A percentile compares a stretch with the other conserved stretches of the same genome.
Evolutionary conservation across 208 protist genomes (phyloP).

Genomic region (Trypanosoma avium): DNA sequence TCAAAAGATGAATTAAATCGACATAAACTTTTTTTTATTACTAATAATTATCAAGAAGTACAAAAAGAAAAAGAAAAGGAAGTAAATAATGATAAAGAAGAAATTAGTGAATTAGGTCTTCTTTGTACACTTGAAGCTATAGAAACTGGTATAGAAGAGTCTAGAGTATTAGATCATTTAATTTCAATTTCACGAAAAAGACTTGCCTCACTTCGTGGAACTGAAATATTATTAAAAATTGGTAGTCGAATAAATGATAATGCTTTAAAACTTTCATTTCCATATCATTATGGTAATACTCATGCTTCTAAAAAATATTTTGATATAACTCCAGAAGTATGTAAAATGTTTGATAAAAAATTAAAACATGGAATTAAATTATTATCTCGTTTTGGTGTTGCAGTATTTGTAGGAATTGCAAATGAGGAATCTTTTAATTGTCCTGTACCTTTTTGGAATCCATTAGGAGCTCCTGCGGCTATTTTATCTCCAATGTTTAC

Average conservation of each 20-base stretch:
- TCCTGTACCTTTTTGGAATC: conserved; percentile 70
- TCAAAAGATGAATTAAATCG: conserved; percentile 30
- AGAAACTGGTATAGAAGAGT: conserved; percentile 15
- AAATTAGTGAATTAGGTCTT: conserved; percentile 34
- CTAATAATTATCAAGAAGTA: no score
- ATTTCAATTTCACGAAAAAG: conserved; percentile 52
- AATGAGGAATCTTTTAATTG: conserved; percentile 26
- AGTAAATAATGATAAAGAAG: neutral
- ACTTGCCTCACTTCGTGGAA: conserved; percentile 53
- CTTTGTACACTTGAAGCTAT: conserved; percentile 64
- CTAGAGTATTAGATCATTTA: conserved; percentile 41
- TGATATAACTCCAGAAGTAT: conserved; percentile 60
- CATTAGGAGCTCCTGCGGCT: conserved; percentile 64
- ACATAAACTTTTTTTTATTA: conserved; percentile 35
- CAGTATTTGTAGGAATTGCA: conserved; percentile 64
- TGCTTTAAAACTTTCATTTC: conserved; percentile 65
- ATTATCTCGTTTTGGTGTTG: conserved; percentile 74
- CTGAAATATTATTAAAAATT: conserved; percentile 35
- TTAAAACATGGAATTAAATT: conserved; percentile 67
- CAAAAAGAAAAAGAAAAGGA: no score
- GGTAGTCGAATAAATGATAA: conserved; percentile 45
- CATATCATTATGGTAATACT: conserved; percentile 73
- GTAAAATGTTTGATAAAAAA: conserved; percentile 27
- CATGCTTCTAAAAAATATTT: conserved; percentile 75
- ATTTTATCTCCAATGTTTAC: conserved; percentile 68